These are phyloP conservation scores for Moniliella sp. DNA, from an alignment of 1,284 basidiomycete species.

Conservation along the genomic window DNA sequence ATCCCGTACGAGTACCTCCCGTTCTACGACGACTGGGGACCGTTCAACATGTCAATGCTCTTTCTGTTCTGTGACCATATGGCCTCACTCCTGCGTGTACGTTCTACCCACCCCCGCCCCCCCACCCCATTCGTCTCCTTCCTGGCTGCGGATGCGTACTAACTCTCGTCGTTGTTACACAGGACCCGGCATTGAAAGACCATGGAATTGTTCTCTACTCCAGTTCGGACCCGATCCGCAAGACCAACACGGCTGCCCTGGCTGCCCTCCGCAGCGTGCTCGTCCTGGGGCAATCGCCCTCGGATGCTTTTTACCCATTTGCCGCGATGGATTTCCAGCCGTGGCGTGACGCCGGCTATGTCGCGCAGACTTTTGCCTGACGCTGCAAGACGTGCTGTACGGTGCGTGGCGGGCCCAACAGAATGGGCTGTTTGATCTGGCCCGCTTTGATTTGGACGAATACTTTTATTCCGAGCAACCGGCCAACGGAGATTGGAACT, in stretches of 20 bases:
- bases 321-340: slow-evolving; percentile 36
- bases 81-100: slow-evolving; percentile 62
- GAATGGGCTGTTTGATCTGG: slow-evolving; percentile 67
- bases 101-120: no score
- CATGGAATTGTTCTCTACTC: slow-evolving; percentile 67
- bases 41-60: slow-evolving; percentile 37
- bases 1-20: slow-evolving; percentile 54
- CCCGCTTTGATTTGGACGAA: slow-evolving; percentile 58
- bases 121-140: no score
- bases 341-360: slow-evolving; percentile 84
- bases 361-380: slow-evolving; percentile 72
- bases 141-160: no score
- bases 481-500: slow-evolving; percentile 70
- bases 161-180: no score
- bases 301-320: slow-evolving; percentile 69
- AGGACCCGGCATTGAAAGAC: slow-evolving; percentile 45
- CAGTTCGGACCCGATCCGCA: slow-evolving; percentile 57
- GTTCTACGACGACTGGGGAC: slow-evolving; percentile 51
- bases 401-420: slow-evolving; percentile 84
- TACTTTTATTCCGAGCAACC: slow-evolving; percentile 59
- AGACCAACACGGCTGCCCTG: slow-evolving; percentile 78
- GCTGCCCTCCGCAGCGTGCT: slow-evolving; percentile 77
- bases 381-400: slow-evolving; percentile 63
- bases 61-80: slow-evolving; percentile 70
- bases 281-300: slow-evolving; percentile 69